phyloP scores from a whole-genome alignment of 495 filamentous ascomycete genomes.

The Pyronema omphalodes region DNA sequence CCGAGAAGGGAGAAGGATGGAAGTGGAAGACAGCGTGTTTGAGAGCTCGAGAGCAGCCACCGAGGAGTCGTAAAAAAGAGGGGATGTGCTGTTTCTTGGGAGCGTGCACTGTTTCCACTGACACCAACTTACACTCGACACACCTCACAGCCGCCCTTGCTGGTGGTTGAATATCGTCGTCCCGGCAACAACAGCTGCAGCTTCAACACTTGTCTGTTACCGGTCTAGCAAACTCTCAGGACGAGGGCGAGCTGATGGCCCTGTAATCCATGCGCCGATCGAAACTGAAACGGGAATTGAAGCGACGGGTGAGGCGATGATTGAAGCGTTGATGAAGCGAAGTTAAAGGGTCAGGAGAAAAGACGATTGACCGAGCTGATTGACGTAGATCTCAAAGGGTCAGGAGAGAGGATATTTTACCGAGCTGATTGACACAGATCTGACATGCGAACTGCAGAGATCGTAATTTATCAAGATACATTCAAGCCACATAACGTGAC shows the following conservation, averaged over 20 bases:
- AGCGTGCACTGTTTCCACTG: background rate
- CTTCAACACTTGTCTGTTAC: no score
- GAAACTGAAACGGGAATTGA: background rate
- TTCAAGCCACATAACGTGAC: no score
- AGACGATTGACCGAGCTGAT: no score
- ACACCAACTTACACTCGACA: background rate
- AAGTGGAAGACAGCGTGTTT: background rate
- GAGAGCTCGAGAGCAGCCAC: background rate
- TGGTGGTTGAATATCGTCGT: background rate
- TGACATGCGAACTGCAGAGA: no score
- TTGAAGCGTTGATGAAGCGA: no score
- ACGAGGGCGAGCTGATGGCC: background rate
- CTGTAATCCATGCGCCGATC: background rate
- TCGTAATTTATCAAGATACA: no score
- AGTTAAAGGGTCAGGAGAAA: no score
- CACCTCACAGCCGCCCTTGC: background rate
- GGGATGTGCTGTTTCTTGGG: background rate
- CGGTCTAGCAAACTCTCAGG: background rate
- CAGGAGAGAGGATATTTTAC: no score
- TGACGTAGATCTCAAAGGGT: no score
- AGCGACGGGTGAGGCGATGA: no score
- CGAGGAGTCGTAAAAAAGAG: background rate
- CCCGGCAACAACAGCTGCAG: background rate
- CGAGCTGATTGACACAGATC: no score
- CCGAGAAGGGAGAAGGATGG: conserved; percentile 1